Evolutionary conservation across 116 monocot species (phyloP).

Genomic region (Cymodocea nodosa): DNA sequence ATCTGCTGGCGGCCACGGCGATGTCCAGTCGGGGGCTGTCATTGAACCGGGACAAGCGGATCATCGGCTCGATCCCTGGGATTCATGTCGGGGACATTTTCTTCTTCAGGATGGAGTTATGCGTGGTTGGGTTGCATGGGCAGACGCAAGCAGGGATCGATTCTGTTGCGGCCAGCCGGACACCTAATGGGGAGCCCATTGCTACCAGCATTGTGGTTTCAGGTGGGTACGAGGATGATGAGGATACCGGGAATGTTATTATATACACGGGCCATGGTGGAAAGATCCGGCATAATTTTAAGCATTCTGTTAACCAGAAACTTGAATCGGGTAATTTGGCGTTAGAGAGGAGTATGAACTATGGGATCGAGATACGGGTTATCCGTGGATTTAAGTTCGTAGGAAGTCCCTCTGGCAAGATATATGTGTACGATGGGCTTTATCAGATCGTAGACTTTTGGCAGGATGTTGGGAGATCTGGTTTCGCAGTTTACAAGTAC

Average conservation of each 20-base stretch:
- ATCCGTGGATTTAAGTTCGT: constrained; percentile 51
- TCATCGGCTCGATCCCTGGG: constrained; percentile 83
- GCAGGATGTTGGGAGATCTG: constrained; percentile 75
- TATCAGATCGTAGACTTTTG: constrained; percentile 63
- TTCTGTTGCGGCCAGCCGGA: constrained; percentile 35
- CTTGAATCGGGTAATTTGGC: constrained; percentile 71
- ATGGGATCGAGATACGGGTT: constrained; percentile 77
- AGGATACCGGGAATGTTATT: constrained; percentile 56
- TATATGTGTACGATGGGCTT: constrained; percentile 83
- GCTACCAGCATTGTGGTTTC: constrained; percentile 91
- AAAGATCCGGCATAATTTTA: constrained; percentile 21
- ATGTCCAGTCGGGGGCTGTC: constrained; percentile 62
- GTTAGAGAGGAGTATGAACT: constrained; percentile 62
- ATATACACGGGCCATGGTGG: constrained; percentile 92
- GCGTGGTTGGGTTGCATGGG: constrained; percentile 83
- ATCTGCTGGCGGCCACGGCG: constrained; percentile 52
- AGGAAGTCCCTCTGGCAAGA: constrained; percentile 32
- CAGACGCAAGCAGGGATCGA: constrained; percentile 97
- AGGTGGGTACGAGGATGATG: constrained; percentile 95
- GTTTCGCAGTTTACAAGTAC: constrained; percentile 76
- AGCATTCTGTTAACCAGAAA: constrained; percentile 44
- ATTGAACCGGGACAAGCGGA: constrained; percentile 76
- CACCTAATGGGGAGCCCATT: constrained; percentile 62
- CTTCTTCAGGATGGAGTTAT: constrained; percentile 84
- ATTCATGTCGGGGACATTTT: constrained; percentile 72